Evolutionary conservation across 768 basidiomycete genomes (phyloP).

Genomic region (Rhodotorula toruloides): DNA sequence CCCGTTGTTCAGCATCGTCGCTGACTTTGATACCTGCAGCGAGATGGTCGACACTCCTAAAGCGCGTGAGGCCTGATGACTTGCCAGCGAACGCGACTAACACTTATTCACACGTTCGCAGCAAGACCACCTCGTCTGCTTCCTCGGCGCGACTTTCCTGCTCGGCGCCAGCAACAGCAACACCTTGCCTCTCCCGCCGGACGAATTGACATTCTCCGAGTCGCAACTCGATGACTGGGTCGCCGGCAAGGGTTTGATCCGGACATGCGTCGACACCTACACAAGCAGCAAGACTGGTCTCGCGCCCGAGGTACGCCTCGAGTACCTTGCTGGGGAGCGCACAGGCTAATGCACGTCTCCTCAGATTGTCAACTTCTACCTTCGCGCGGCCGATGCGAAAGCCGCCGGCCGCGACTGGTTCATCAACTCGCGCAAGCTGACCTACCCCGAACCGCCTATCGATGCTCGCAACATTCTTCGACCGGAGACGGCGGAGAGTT

Average conservation of each 20-base stretch:
- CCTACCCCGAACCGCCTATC: constrained; percentile 48
- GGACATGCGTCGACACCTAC: constrained; percentile 75
- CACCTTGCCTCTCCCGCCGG: constrained; percentile 10
- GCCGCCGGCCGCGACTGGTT: constrained; percentile 51
- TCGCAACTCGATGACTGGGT: constrained; percentile 71
- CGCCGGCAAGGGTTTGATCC: constrained; percentile 70
- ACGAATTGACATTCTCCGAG: constrained; percentile 50
- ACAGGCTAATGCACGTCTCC: not conserved
- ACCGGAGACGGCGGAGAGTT: constrained; percentile 89
- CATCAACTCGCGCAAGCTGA: constrained; percentile 29
- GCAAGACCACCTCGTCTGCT: constrained; percentile 94
- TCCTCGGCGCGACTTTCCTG: constrained; percentile 85
- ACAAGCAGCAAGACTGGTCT: constrained; percentile 38
- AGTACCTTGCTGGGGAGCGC: not conserved
- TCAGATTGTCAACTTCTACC: constrained; percentile 81
- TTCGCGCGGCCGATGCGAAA: constrained; percentile 32
- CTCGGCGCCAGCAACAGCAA: constrained; percentile 63
- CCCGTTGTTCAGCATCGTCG: not conserved
- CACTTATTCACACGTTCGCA: constrained; percentile 49
- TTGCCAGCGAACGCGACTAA: not conserved
- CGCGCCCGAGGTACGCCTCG: constrained; percentile 34
- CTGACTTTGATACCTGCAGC: not conserved
- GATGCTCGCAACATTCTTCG: constrained; percentile 92
- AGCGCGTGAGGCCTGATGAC: not conserved
- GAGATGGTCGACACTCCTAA: constrained; percentile 9